These are phyloP conservation scores for Euphorbia tirucalli DNA, from an alignment of 345 rosid species.

Conservation along the genomic window DNA sequence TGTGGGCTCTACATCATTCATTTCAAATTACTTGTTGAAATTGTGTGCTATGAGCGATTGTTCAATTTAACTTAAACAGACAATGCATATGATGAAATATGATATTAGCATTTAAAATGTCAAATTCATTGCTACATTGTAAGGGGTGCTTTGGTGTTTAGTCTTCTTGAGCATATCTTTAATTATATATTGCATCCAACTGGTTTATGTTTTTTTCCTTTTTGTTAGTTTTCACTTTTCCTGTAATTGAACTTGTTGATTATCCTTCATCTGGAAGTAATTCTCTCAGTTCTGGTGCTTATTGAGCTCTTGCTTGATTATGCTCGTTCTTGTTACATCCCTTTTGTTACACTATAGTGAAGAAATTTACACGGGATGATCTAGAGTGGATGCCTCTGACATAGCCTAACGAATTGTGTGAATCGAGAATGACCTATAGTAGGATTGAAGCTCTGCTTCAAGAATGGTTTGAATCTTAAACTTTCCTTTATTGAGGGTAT, in stretches of 20 bases:
- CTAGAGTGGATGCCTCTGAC: background rate
- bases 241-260: background rate
- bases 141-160: background rate
- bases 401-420: background rate
- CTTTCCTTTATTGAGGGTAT: background rate
- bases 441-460: background rate
- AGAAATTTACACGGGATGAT: background rate
- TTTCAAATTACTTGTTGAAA: background rate
- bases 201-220: background rate
- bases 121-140: background rate
- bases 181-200: background rate
- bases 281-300: background rate
- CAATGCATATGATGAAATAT: background rate
- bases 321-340: background rate
- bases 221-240: background rate
- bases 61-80: background rate
- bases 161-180: background rate
- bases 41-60: background rate
- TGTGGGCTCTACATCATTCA: conserved; percentile 6
- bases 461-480: background rate
- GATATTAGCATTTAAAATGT: too few relatives aligned
- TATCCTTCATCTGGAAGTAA: conserved; percentile 3
- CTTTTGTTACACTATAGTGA: background rate
- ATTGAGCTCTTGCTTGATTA: background rate
- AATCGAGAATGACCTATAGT: conserved; percentile 2